These are phyloP conservation scores for Eragrostis nindensis DNA, from an alignment of 176 grass and related monocot species.

Conservation along the genomic window DNA sequence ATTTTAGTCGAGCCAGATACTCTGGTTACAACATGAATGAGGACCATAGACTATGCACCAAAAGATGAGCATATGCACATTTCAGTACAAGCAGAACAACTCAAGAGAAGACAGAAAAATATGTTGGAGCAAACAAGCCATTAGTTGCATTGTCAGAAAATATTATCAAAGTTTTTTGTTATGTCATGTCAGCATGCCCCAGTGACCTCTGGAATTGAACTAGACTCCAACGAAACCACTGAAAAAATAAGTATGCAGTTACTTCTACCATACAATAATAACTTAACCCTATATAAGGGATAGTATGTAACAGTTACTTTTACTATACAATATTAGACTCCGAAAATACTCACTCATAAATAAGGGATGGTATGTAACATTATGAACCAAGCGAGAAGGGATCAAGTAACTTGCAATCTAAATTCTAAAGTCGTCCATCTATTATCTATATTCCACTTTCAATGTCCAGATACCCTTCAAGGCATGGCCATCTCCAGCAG, in stretches of 20 bases:
- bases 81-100: not conserved
- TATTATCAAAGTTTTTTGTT: not conserved
- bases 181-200: not conserved
- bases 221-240: not conserved
- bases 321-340: too few relatives aligned
- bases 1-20: not conserved
- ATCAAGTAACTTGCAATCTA: not conserved
- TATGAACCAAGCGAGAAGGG: not conserved
- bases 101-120: too few relatives aligned
- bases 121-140: slow-evolving; percentile 2
- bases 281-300: not conserved
- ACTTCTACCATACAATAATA: not conserved
- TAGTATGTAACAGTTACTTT: not conserved
- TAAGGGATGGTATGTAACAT: not conserved
- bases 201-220: not conserved
- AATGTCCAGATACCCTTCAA: not conserved
- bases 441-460: not conserved
- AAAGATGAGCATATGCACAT: slow-evolving; percentile 4
- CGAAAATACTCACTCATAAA: too few relatives aligned
- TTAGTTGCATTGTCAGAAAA: not conserved
- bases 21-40: not conserved
- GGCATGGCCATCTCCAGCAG: not conserved
- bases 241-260: not conserved
- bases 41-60: not conserved
- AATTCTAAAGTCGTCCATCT: not conserved